Base-by-base conservation (phyloP, 306 rosid genomes). In the Neltuma alba region DNA sequence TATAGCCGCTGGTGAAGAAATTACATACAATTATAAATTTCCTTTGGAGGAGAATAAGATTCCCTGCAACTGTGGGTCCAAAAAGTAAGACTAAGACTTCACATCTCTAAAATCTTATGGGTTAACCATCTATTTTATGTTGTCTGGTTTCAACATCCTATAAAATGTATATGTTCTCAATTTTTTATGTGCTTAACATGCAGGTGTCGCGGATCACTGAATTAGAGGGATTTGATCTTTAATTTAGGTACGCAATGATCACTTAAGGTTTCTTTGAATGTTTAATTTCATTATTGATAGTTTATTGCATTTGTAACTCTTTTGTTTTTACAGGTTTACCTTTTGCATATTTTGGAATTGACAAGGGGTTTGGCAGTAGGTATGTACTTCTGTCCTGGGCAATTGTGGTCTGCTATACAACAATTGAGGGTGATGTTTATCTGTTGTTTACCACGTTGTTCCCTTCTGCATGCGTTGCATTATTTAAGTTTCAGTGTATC, bases 31-130 rank as follows among this genome's bases (percentile, higher is more conserved):
- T 86, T 95, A 95, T 83, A 95, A 95, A 90, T 95, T 95, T 79
- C 99, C 99, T 70, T 90, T 95, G 92, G 99, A 95, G 88, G 99
- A 93, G 81, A 91, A 93, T 85, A 95, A 95, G 88, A 95, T 95
- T 74, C 97, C 99, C 74, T 95, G 99, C 86, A 87, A 95, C 86
- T 95, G 98, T 83, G 94, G 97, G 79, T 91, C 99, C 34, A 95
- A 75, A 84, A 93, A 89, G 99, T 95, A 92, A 84, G 88, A 68
- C 76, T 68, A 75, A 74, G 34, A 38, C 77, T 38, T 62, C 55
- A 41, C 63, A 75, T 63, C 70, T 60, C 70, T 54, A 48, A 44
- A 55, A 52, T 71, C 55, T 60, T 44, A 18, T 82, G 77, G 67
- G 47, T n/a, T 55, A 14, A 7, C 34, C 20, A 0, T 14, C 5